Evolutionary conservation across 352 stramenopile species (phyloP).

Genomic region (Globisporangium iwayamae): DNA sequence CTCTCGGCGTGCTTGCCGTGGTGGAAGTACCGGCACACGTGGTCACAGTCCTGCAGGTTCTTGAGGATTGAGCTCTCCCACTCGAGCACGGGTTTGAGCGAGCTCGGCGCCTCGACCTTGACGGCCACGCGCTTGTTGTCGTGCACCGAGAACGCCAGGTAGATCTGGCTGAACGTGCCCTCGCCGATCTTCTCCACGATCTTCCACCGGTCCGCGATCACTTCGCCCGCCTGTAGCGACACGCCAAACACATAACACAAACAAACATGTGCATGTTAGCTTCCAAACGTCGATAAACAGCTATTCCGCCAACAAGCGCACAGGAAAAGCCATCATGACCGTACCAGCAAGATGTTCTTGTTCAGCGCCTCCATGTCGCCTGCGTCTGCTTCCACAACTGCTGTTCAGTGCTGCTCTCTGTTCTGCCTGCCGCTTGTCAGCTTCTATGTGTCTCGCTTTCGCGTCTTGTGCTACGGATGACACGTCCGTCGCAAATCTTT

Average conservation of each 20-base stretch:
- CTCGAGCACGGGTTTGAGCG: slow-evolving; percentile 85
- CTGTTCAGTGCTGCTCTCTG: neutral
- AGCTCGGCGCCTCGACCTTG: slow-evolving; percentile 83
- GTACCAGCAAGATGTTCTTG: slow-evolving; percentile 84
- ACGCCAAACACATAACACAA: neutral
- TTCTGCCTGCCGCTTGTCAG: neutral
- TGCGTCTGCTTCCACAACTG: neutral
- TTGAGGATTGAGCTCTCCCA: slow-evolving; percentile 88
- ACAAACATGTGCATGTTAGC: too few relatives aligned
- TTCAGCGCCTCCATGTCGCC: slow-evolving; percentile 54
- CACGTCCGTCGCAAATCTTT: neutral
- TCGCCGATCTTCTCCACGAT: slow-evolving; percentile 88
- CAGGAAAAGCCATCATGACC: neutral
- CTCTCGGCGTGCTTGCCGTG: slow-evolving; percentile 84
- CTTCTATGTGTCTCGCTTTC: neutral
- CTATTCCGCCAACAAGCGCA: neutral
- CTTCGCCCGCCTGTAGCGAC: slow-evolving; percentile 57
- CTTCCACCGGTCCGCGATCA: slow-evolving; percentile 81
- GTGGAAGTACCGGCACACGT: slow-evolving; percentile 84
- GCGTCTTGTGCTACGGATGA: neutral
- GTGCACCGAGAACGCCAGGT: slow-evolving; percentile 78
- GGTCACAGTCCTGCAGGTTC: slow-evolving; percentile 75
- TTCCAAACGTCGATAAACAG: too few relatives aligned
- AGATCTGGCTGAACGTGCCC: slow-evolving; percentile 89
- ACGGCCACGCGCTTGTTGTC: slow-evolving; percentile 74